Percentiles rank a stretch among this genome's conserved stretches.
Evolutionary conservation across 495 filamentous ascomycete species (phyloP).

Genomic region (Aspergillus diversus): DNA sequence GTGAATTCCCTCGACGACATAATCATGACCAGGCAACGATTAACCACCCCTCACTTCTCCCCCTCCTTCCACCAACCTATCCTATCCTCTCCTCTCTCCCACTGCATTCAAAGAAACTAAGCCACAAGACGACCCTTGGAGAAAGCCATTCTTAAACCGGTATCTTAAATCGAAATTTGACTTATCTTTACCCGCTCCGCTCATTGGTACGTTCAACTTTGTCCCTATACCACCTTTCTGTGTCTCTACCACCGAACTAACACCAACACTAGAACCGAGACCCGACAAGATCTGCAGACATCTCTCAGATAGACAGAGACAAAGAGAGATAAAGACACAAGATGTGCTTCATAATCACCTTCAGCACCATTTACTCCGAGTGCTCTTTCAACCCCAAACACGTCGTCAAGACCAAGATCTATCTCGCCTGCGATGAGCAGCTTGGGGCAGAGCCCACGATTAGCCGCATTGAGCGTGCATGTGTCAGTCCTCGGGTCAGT

Average conservation of each 20-base stretch:
- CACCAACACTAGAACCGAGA: too few species aligned
- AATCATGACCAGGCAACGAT: constrained; percentile 2
- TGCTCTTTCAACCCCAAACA: not conserved
- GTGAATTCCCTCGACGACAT: not conserved
- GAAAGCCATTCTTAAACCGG: too few species aligned
- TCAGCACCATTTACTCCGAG: not conserved
- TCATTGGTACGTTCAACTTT: not conserved
- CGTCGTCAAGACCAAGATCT: not conserved
- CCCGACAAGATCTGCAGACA: not conserved
- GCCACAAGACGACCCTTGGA: not conserved
- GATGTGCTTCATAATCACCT: not conserved
- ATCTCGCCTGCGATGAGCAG: not conserved
- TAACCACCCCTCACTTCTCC: not conserved
- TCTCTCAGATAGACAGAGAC: not conserved
- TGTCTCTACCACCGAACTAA: too few species aligned
- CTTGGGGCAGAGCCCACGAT: not conserved
- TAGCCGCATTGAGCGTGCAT: too few species aligned
- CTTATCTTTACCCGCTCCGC: not conserved
- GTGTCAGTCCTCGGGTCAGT: too few species aligned
- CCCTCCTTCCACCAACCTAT: not conserved
- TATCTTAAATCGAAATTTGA: too few species aligned
- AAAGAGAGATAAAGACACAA: not conserved
- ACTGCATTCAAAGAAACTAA: not conserved
- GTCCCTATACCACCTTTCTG: too few species aligned
- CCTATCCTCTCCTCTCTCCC: not conserved